These are phyloP conservation scores for Colletotrichum sp. DNA, from an alignment of 2,329 filamentous ascomycete genomes.

Conservation along the genomic window DNA sequence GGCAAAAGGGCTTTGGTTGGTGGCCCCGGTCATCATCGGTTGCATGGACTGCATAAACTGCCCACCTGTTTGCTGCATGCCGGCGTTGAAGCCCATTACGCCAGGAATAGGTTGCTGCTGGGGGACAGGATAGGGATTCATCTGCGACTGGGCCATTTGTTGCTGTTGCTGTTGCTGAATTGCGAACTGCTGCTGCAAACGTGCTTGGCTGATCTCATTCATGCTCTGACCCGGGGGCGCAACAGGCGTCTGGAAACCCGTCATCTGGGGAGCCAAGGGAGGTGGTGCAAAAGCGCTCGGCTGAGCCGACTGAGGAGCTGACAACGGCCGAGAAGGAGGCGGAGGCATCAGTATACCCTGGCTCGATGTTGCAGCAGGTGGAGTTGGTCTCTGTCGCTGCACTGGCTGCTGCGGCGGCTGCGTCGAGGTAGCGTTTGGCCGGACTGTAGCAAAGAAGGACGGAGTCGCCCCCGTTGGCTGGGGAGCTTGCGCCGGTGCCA, in stretches of 20 bases:
- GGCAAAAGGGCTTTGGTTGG: slow-evolving; percentile 43
- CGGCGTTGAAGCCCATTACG: slow-evolving; percentile 42
- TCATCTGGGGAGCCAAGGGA: slow-evolving; percentile 83
- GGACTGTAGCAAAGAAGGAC: slow-evolving; percentile 58
- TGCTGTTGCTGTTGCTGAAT: slow-evolving; percentile 47
- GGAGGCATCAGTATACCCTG: slow-evolving; percentile 75
- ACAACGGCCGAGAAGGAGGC: slow-evolving; percentile 79
- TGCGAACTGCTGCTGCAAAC: slow-evolving; percentile 67
- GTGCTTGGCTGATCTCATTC: slow-evolving; percentile 72
- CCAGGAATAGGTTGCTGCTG: slow-evolving; percentile 34
- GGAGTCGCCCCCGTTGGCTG: slow-evolving; percentile 62
- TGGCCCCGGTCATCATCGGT: slow-evolving; percentile 53
- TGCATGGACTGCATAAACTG: slow-evolving; percentile 55
- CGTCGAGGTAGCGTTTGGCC: slow-evolving; percentile 13
- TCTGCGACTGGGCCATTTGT: slow-evolving; percentile 42
- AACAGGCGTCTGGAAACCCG: slow-evolving; percentile 70
- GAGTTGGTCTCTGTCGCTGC: slow-evolving; percentile 51
- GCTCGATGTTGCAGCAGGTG: slow-evolving; percentile 53
- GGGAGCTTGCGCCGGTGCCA: slow-evolving; percentile 40
- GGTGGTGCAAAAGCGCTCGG: slow-evolving; percentile 76
- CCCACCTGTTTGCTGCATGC: slow-evolving; percentile 29
- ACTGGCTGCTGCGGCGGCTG: slow-evolving; percentile 4
- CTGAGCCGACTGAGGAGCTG: slow-evolving; percentile 83
- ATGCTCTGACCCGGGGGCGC: slow-evolving; percentile 79
- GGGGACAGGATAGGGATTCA: slow-evolving; percentile 38